Evolutionary conservation across 2,329 filamentous ascomycete species (phyloP).

Genomic region (Ceratocystis albifundus): DNA sequence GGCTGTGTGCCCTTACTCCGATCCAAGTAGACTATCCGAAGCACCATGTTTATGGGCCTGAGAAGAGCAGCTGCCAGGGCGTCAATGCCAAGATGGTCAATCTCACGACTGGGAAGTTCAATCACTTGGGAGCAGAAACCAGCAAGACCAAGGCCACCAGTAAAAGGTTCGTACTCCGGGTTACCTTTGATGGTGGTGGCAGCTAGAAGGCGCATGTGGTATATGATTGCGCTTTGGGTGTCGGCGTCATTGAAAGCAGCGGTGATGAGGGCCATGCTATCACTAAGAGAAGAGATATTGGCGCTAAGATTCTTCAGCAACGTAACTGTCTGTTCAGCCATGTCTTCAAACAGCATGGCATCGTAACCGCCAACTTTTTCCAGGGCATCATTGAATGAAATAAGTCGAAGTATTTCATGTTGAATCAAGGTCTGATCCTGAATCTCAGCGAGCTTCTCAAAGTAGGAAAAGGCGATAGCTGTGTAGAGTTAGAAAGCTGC

Average conservation of each 20-base stretch:
- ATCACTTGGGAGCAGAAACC: constrained; percentile 60
- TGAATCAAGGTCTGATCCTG: constrained; percentile 54
- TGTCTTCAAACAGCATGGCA: constrained; percentile 65
- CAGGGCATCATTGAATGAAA: constrained; percentile 58
- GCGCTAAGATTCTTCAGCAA: constrained; percentile 54
- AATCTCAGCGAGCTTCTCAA: constrained; percentile 65
- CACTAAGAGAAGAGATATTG: constrained; percentile 33
- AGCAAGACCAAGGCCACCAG: constrained; percentile 49
- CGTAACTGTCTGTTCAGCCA: constrained; percentile 61
- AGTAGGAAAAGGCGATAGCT: constrained; percentile 91
- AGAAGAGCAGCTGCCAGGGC: constrained; percentile 69
- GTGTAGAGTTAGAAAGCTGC: constrained; percentile 23
- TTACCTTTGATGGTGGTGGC: constrained; percentile 74
- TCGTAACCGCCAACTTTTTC: constrained; percentile 59
- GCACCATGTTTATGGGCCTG: constrained; percentile 61
- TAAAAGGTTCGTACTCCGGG: constrained; percentile 59
- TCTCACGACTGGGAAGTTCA: constrained; percentile 67
- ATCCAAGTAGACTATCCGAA: constrained; percentile 88
- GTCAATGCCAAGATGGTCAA: constrained; percentile 78
- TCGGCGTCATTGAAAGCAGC: constrained; percentile 62
- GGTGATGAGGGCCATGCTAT: constrained; percentile 36
- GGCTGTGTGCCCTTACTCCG: constrained; percentile 66
- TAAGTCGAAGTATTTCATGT: constrained; percentile 60
- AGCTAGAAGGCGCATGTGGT: constrained; percentile 71
- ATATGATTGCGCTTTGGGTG: constrained; percentile 65